Base-by-base conservation (phyloP, 2,329 filamentous ascomycete genomes). In the Talaromyces piceae region DNA sequence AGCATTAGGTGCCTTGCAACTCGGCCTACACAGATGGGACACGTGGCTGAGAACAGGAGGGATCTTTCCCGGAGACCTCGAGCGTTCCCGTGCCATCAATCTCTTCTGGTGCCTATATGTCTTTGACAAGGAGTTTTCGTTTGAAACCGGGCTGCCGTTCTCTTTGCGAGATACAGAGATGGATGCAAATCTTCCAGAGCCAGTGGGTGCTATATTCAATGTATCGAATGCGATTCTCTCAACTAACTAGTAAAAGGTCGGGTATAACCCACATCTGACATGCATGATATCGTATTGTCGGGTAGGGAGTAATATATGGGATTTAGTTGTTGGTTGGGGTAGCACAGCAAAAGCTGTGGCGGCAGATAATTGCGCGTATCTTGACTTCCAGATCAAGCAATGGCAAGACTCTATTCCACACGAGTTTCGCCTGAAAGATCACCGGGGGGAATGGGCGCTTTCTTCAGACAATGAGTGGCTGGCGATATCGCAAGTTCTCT, bases 61-160 rank as follows among this genome's bases (percentile, higher is more conserved):
- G 3, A 61, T 67, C 13, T 69, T 69, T 28, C 66, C 66, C 0
- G 66, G 66, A 1, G 65, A 66, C n/a, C 52, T 68, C 20, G 64
- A 67, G 47, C 63, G 63, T 55, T 66, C 57, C 5, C 68, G 64
- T 60, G 86, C 88, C 28, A 68, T 77, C 8, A 81, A 85, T 41
- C 80, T 88, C 5, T 95, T 94, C 20, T 96, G 88, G 90, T 85
- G 85, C 1, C 83, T 90, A 16, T 95, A 91, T 61, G 82, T 91
- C 1, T 75, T 95, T 16, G 90, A 95, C 65, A 78, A 88, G 46
- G 78, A 90, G 45, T 95, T 88, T 88, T 88, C 86, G 51, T 91
- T 95, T 61, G 87, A 86, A 22, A 91, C 88, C 0, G 90, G 90
- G 0, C 89, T 0, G 16, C 51, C 51, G 9, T 95, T 89, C 67